Base-by-base conservation (phyloP, 805 yeast species). In the Debaryomyces tyrocola region DNA sequence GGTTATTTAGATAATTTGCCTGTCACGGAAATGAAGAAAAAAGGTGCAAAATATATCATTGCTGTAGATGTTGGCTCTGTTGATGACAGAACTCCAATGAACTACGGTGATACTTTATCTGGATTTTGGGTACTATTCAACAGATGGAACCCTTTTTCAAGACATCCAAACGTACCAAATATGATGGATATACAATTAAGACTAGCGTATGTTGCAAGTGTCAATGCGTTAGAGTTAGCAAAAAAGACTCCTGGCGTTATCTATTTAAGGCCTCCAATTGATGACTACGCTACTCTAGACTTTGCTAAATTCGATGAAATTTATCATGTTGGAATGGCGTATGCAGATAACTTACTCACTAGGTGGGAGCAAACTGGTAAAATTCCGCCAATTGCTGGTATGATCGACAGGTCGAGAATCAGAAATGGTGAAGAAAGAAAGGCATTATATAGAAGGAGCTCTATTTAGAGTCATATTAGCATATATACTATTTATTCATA, bases 41-140 rank as follows among this genome's bases (percentile, higher is more conserved):
- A 87, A 48, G 98, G 98, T 1, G 96, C 96, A 2, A 83, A 83
- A 46, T 78, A 85, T 34, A 83, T 92, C 14, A 82, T 94, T 60
- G 98, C 99, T 0, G 91, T 90, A 12, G 99, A 92, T 66, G 99
- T 92, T 33, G 99, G 99, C 0, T 87, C 97, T 1, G 87, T 84
- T 4, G 98, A 94, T 62, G 98, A 91, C 57, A 77, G 92, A 42
- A 84, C 96, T 0, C 92, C 94, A 4, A 82, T 89, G 91, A 74
- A 76, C 37, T 94, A 90, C 63, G 98, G 99, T 2, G 98, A 92
- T 60, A 84, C 97, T 0, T 70, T 94, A 41, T 87, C 94, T 48
- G 99, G 99, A 1, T 73, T 85, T 33, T 91, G 98, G 97, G 96
- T 89, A 6, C 58, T 94, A 5, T 64, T 89, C 46, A 90, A 90